Conservation (phyloP, 768 basidiomycete genomes). For the Auricularia cornea region DNA sequence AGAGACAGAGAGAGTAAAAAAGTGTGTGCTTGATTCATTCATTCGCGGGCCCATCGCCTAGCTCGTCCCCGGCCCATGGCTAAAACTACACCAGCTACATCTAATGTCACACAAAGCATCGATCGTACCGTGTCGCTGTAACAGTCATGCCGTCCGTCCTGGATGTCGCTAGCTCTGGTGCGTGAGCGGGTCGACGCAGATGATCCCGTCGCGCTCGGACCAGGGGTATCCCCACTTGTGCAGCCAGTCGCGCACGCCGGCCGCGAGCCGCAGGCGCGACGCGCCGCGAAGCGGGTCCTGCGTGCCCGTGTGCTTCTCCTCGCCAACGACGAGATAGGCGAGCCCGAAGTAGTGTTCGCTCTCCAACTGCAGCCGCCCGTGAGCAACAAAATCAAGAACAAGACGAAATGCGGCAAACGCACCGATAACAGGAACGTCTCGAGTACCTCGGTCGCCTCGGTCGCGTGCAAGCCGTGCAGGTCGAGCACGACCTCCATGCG, state of each 20-base stretch:
- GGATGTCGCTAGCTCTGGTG: conserved; percentile 35
- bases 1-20: no score
- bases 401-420: conserved; percentile 26
- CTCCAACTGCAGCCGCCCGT: conserved; percentile 50
- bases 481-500: conserved; percentile 83
- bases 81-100: no score
- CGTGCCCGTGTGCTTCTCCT: conserved; percentile 93
- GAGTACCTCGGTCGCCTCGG: conserved; percentile 85
- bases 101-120: no score
- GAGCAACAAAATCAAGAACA: conserved; percentile 1
- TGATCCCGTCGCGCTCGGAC: conserved; percentile 84
- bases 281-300: conserved; percentile 77
- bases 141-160: no score
- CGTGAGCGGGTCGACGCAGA: conserved; percentile 81
- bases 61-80: no score
- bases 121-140: no score
- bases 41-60: no score
- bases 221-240: conserved; percentile 95
- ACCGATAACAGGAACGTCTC: conserved; percentile 85
- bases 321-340: conserved; percentile 84
- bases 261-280: conserved; percentile 72
- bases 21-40: no score
- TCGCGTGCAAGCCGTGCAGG: conserved; percentile 88
- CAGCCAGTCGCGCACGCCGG: conserved; percentile 84
- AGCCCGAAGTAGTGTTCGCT: conserved; percentile 82